Percentiles rank a stretch among this genome's conserved stretches.
phyloP scores from a whole-genome alignment of 2,329 filamentous ascomycete genomes.

The Pseudogymnoascus sp. region DNA sequence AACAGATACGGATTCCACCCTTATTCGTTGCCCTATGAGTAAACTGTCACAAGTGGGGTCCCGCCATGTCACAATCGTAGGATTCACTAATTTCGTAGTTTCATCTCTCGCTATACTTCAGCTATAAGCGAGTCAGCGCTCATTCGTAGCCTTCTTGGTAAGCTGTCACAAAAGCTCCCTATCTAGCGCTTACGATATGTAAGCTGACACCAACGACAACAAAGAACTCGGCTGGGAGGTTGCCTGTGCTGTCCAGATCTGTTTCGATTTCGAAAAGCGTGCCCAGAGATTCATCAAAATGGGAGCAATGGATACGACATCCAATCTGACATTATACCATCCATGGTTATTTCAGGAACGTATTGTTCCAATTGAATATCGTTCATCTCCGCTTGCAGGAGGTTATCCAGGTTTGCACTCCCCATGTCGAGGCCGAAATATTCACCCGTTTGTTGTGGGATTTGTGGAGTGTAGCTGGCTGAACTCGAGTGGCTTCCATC shows the following conservation, averaged over 20 bases:
- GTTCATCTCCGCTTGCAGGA: not conserved
- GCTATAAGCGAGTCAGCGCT: not conserved
- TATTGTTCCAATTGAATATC: not conserved
- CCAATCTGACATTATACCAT: conserved; percentile 5
- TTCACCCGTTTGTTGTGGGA: not conserved
- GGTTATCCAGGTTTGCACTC: not conserved
- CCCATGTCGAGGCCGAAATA: not conserved
- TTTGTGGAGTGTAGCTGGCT: not conserved
- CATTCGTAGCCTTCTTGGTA: not conserved
- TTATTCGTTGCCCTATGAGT: not conserved
- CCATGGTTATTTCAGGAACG: not conserved
- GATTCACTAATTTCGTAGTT: not conserved
- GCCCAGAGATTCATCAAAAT: not conserved
- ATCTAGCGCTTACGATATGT: not conserved
- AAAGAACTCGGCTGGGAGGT: not conserved
- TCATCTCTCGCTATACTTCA: not conserved
- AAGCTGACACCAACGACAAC: not conserved
- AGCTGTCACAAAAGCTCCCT: not conserved
- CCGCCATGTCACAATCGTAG: not conserved
- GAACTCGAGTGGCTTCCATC: not conserved
- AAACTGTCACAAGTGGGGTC: not conserved
- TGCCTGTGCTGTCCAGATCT: not conserved
- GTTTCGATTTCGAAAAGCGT: not conserved
- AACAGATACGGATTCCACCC: not conserved
- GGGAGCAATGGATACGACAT: conserved; percentile 4